Base-by-base conservation (phyloP, 768 basidiomycete genomes). In the Boletus tylopilopsis region DNA sequence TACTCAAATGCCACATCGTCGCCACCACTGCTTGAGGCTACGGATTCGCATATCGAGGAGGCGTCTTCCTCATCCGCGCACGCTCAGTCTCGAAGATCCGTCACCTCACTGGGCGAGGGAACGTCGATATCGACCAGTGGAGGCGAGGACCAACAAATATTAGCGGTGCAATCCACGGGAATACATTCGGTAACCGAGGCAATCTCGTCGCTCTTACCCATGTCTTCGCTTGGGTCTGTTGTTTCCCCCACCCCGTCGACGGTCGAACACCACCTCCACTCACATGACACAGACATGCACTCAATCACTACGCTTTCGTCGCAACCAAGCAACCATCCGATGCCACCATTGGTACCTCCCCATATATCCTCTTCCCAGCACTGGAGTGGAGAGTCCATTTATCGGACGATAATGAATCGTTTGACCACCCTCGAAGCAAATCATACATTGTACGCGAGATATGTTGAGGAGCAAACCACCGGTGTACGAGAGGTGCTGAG, bases 401-500 rank as follows among this genome's bases (percentile, higher is more conserved):
- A 96, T 60, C 86, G 93, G 8, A 90, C 87, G 12, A 99, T 98
- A 57, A 94, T 94, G 83, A 95, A 96, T 58, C 85, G 94, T 7
- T 76, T 99, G 11, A 80, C 81, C 3, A 80, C 82, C 6, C 77
- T 98, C 13, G 94, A 98, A 67, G 78, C 79, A 9, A 96, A 94
- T 58, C 87, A 93, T 41, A 90, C 90, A 0, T 74, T 97, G 4
- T 86, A 90, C 37, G 78, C 84, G 19, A 69, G 82, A 16, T 98
- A 96, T 63, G 84, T 96, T 12, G 93, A 94, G 58, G 92, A 94
- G 62, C 95, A 98, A 61, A 87, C 84, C 0, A 67, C 76, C 13
- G 80, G 82, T 25, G 78, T 96, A 18, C 73, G 90, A 5, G 85
- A 87, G 30, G 77, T 90, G 41, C 73, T 97, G 29, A 77, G 77